phyloP scores from a whole-genome alignment of 2,329 filamentous ascomycete species.

The Botrytis fabae region DNA sequence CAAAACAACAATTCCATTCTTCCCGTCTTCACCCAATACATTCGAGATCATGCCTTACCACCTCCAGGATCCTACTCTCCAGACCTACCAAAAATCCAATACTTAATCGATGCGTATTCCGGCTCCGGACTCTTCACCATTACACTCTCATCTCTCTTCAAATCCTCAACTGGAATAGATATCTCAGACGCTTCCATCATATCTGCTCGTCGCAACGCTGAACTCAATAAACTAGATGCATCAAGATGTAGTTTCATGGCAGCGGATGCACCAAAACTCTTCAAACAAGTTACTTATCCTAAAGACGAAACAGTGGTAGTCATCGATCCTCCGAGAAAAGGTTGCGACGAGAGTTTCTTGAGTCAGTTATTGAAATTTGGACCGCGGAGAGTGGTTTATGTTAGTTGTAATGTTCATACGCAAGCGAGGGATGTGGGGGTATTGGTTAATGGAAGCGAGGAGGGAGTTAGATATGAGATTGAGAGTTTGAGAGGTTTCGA shows the following conservation, averaged over 20 bases:
- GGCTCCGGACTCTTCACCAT: constrained; percentile 97
- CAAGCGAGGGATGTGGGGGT: constrained; percentile 92
- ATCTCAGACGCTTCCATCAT: constrained; percentile 77
- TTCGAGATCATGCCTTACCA: constrained; percentile 75
- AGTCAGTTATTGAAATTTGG: constrained; percentile 75
- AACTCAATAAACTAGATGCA: constrained; percentile 67
- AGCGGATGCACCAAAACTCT: constrained; percentile 82
- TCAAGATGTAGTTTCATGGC: constrained; percentile 80
- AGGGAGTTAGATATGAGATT: constrained; percentile 68
- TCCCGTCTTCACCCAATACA: constrained; percentile 79
- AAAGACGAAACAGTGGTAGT: constrained; percentile 87
- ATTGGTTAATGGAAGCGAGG: constrained; percentile 68
- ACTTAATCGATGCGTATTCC: constrained; percentile 96
- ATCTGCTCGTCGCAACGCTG: constrained; percentile 76
- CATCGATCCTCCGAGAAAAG: constrained; percentile 94
- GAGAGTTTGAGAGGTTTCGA: constrained; percentile 93
- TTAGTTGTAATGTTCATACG: constrained; percentile 97
- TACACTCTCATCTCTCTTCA: constrained; percentile 81
- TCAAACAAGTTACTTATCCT: constrained; percentile 72
- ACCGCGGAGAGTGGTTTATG: constrained; percentile 82
- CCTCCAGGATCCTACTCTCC: constrained; percentile 42
- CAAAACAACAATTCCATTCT: constrained; percentile 99
- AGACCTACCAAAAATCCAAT: constrained; percentile 58
- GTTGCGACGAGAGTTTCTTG: constrained; percentile 84
- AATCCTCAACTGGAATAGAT: constrained; percentile 85